Percentiles rank a stretch among this genome's conserved stretches.
Conservation (phyloP, 352 stramenopile species). For the Globisporangium viniferum region DNA sequence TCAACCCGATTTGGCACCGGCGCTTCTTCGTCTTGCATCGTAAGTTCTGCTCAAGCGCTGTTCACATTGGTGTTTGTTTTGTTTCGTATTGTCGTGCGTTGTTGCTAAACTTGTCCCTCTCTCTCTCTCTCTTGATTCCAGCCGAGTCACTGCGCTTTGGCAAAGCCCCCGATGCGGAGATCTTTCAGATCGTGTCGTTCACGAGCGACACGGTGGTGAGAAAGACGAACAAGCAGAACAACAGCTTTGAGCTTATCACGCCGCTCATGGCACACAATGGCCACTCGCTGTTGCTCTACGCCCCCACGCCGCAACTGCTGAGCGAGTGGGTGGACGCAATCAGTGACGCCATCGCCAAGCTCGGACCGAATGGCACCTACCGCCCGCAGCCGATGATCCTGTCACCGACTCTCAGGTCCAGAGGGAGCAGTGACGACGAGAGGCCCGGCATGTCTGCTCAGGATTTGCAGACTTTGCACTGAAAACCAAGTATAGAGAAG, state of each 20-base stretch:
- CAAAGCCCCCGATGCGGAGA: conserved; percentile 56
- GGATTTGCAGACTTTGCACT: background rate
- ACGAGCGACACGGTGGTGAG: conserved; percentile 58
- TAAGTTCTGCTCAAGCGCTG: conserved; percentile 12
- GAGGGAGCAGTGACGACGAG: conserved; percentile 7
- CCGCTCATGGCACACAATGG: conserved; percentile 59
- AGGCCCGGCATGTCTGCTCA: background rate
- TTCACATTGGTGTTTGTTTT: background rate
- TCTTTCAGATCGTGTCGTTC: conserved; percentile 75
- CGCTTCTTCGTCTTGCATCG: conserved; percentile 73
- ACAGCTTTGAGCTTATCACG: conserved; percentile 77
- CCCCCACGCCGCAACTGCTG: conserved; percentile 38
- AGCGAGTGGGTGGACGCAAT: conserved; percentile 68
- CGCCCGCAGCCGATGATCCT: background rate
- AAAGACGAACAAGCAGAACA: conserved; percentile 73
- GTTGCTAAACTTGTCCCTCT: background rate
- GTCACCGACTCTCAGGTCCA: conserved; percentile 7
- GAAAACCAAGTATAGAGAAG: conserved; percentile 3
- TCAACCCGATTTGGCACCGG: conserved; percentile 76
- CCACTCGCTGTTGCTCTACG: conserved; percentile 67
- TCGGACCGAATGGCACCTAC: conserved; percentile 4
- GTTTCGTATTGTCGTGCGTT: background rate
- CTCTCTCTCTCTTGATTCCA: conserved; percentile 14
- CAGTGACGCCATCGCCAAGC: conserved; percentile 37
- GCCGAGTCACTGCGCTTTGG: conserved; percentile 69